Base-by-base conservation (phyloP, 371 early-diverging fungal genomes). In the Homolaphlyctis polyrhiza region DNA sequence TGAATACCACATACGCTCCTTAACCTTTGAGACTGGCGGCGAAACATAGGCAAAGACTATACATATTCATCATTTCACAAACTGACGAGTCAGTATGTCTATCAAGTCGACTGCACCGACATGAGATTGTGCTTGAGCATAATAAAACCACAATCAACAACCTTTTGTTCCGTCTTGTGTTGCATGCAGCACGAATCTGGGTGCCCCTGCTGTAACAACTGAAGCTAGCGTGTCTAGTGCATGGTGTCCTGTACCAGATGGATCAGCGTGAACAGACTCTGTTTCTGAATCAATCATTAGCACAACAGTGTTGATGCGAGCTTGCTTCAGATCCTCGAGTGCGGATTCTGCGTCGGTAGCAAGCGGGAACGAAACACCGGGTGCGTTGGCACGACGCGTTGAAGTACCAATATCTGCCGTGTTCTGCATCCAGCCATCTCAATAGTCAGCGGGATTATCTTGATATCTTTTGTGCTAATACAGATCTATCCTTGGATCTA, bases 1-100 rank as follows among this genome's bases (percentile, higher is more conserved):
- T 8, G 93, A 90, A 68, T 90, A 92, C 57, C 91, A 59, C 95
- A 93, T 95, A n/a, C 89, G 83, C 60, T 90, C 87, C 47, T 89
- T 87, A 63, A 95, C 87, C 69, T 89, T 90, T 49, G 91, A 87
- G 2, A 72, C 60, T 6, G 86, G 75, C 5, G 95, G 94, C 67
- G 93, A 95, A 29, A 86, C 57, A 39, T 58, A 64, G 27, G 48
- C 49, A 51, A 68, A 68, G 2, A 51, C 64, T 60, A 50, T 14
- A 54, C 32, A n/a, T n/a, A n/a, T n/a, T n/a, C n/a, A 52, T 52
- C 27, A 45, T 18, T 52, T 30, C 27, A 52, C 27, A 30, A 52
- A 8, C 13, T 52, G 11, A 25, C 30, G 8, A 13, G 11, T 52
- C 52, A 52, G 30, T 13, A 11, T n/a, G 16, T 8, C 8, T 25